These are phyloP conservation scores for Spencermartinsiella europaea DNA, from an alignment of 805 yeast species.

Conservation along the genomic window DNA sequence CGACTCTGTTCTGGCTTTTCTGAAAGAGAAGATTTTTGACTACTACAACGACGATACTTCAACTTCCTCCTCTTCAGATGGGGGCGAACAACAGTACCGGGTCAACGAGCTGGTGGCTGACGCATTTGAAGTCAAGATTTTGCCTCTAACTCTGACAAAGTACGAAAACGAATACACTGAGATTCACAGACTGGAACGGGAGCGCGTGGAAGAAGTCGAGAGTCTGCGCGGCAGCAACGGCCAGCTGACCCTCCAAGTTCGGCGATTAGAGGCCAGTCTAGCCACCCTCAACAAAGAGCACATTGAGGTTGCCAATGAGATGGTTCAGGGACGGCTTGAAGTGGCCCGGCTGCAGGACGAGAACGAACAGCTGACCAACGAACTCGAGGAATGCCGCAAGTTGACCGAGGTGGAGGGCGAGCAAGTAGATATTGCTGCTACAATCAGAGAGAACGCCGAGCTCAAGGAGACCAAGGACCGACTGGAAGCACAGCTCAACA, in stretches of 20 bases:
- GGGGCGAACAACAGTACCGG: conserved; percentile 39
- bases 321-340: conserved; percentile 72
- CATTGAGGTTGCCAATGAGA: conserved; percentile 76
- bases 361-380: conserved; percentile 49
- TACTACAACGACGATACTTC: conserved; percentile 46
- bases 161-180: conserved; percentile 72
- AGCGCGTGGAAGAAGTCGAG: conserved; percentile 59
- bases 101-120: conserved; percentile 73
- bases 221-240: conserved; percentile 60
- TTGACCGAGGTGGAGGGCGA: conserved; percentile 6
- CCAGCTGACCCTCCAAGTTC: conserved; percentile 63
- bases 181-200: conserved; percentile 61
- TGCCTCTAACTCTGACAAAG: conserved; percentile 66
- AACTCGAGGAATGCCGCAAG: conserved; percentile 28
- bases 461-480: conserved; percentile 60
- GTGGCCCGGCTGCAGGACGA: conserved; percentile 75
- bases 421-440: conserved; percentile 1
- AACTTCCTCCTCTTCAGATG: conserved; percentile 7
- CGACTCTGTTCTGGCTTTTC: conserved; percentile 68
- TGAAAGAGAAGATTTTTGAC: conserved; percentile 76
- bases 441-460: conserved; percentile 43
- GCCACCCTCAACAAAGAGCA: conserved; percentile 75
- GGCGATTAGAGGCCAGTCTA: conserved; percentile 64
- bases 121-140: conserved; percentile 65
- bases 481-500: conserved; percentile 48